These are phyloP conservation scores for Cenchrus americanus DNA, from an alignment of 176 grass and related monocot species.

Conservation along the genomic window DNA sequence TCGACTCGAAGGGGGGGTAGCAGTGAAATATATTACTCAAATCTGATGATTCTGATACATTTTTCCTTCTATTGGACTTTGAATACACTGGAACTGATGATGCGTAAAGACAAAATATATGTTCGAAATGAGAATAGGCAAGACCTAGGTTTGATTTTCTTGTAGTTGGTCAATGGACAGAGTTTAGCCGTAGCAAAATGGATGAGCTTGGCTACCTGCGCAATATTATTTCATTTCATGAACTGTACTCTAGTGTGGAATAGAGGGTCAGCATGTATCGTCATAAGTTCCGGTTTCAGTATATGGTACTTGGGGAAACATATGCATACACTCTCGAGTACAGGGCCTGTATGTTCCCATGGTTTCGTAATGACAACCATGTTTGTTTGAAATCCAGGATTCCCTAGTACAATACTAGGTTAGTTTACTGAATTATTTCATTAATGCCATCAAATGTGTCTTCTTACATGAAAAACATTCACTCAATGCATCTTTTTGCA, in stretches of 20 bases:
- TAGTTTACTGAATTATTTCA: background rate
- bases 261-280: background rate
- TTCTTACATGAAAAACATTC: background rate
- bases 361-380: background rate
- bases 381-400: background rate
- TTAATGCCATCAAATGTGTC: background rate
- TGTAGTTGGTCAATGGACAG: background rate
- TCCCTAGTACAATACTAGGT: background rate
- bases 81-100: background rate
- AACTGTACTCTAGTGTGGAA: background rate
- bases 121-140: slow-evolving; percentile 10
- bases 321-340: background rate
- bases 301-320: background rate
- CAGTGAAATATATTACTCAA: background rate
- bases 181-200: background rate
- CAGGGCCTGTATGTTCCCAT: slow-evolving; percentile 12
- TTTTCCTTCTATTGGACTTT: background rate
- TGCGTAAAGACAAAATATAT: background rate
- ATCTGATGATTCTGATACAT: background rate
- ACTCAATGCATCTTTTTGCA: slow-evolving; percentile 9
- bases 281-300: background rate
- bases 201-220: background rate
- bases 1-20: background rate
- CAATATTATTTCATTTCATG: background rate
- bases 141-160: background rate